A percentile compares a stretch with the other conserved stretches of the same genome.
Conservation (phyloP, 2,329 filamentous ascomycete genomes). For the Macrophomina pseudophaseolina region DNA sequence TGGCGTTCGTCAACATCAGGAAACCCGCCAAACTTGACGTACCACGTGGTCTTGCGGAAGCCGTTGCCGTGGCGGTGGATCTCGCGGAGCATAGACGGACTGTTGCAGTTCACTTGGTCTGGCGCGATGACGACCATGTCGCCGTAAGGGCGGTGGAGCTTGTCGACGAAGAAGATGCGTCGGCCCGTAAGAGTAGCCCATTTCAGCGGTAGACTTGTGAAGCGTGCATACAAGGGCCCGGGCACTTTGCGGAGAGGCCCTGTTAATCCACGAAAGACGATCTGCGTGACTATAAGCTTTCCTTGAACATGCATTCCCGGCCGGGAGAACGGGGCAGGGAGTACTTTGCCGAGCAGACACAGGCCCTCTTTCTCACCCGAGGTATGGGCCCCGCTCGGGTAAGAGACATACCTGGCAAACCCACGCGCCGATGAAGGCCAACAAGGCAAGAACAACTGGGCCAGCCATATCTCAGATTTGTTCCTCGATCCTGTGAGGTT, state of each 20-base stretch:
- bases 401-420: too few species aligned
- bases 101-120: constrained; percentile 50
- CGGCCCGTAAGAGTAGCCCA: background rate
- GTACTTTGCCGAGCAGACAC: too few species aligned
- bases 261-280: background rate
- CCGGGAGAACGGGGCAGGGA: too few species aligned
- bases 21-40: background rate
- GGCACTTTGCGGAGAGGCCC: background rate
- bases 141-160: constrained; percentile 49
- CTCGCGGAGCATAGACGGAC: constrained; percentile 31
- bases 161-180: constrained; percentile 30
- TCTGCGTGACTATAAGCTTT: too few species aligned
- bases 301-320: too few species aligned
- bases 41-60: background rate
- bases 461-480: too few species aligned
- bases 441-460: too few species aligned
- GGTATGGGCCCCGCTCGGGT: too few species aligned
- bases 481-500: too few species aligned
- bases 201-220: background rate
- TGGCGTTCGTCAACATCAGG: background rate
- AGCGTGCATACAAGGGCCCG: background rate
- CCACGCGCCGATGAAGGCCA: too few species aligned
- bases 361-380: too few species aligned
- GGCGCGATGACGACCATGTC: constrained; percentile 49
- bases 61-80: background rate